Evolutionary conservation across 2,329 filamentous ascomycete genomes (phyloP), one percentile per base, ranked within the genome.

Genomic region (Beauveria australis): DNA sequence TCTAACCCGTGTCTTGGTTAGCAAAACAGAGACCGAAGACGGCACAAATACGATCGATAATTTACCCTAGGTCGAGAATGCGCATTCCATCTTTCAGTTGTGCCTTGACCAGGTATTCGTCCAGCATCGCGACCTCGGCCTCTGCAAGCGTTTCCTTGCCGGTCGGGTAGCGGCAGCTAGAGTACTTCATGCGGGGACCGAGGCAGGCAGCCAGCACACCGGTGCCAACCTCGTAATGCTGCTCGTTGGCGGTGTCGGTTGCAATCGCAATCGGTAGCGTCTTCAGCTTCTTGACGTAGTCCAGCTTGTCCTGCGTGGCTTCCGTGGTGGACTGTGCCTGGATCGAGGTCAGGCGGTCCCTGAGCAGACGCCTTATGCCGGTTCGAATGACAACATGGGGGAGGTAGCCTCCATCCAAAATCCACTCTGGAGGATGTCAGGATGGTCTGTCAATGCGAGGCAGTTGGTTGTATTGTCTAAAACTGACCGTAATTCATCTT

Each of bases 201-300:
- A 90, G 74, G 70, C 80, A 85, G 30, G 79, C 81, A 30, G 74
- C 72, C 46, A 89, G 71, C 26, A 89, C 82, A 3, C 83, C 83
- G 0, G 86, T 88, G 44, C 84, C 85, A 46, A 89, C 86, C 73
- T 89, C 87, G 68, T 90, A 89, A 72, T 89, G 87, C 76, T 89
- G 87, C 66, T 81, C 75, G 69, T 89, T 89, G 24, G 87, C 86
- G 2, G 79, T 75, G 3, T 77, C 79, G 1, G 86, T 88, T 70
- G 87, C 83, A 65, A 89, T 80, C n/a, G 87, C 87, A 64, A 89
- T 89, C 12, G 86, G 85, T 41, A 80, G 76, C 18, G 74, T 76
- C 22, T 83, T 79, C n/a, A 89, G 76, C 3, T 78, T 72, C 56
- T 82, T 75, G 12, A 89, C 78, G 68, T 86, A 89, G 26, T 74